Percentiles rank a stretch among this genome's conserved stretches.
phyloP scores from a whole-genome alignment of 2,329 filamentous ascomycete genomes.

The Fusarium oligoseptatum region DNA sequence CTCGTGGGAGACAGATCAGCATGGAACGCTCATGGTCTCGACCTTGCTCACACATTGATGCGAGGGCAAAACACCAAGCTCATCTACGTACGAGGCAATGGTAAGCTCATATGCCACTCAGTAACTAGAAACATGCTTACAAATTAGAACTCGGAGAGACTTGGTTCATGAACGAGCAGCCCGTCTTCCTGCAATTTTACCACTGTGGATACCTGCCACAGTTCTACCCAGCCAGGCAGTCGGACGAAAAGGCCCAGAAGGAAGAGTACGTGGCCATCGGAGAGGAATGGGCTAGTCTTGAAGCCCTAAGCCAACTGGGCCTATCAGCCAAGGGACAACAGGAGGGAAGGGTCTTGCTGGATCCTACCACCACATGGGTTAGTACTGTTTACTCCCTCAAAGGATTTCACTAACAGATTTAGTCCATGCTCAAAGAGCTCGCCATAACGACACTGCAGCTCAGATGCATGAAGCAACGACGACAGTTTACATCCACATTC shows the following conservation, averaged over 20 bases:
- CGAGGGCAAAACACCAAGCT: constrained; percentile 6
- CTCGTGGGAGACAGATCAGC: constrained; percentile 27
- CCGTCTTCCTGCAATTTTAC: constrained; percentile 25
- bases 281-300: constrained; percentile 29
- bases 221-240: constrained; percentile 22
- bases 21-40: constrained; percentile 14
- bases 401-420: not conserved
- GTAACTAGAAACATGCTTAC: not conserved
- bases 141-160: constrained; percentile 23
- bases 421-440: constrained; percentile 31
- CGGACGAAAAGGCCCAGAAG: not conserved
- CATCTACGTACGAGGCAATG: constrained; percentile 25
- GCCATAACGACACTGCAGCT: constrained; percentile 22
- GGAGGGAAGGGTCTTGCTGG: constrained; percentile 9
- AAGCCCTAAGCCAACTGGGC: constrained; percentile 22
- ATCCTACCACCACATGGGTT: constrained; percentile 26
- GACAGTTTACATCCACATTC: constrained; percentile 12
- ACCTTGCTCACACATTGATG: constrained; percentile 20
- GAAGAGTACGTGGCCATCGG: constrained; percentile 23
- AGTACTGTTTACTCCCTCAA: not conserved
- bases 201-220: constrained; percentile 26
- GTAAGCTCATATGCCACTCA: not conserved
- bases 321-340: constrained; percentile 6
- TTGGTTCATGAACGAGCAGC: constrained; percentile 30
- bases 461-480: constrained; percentile 28